phyloP scores from a whole-genome alignment of 225 moss, liverwort and hornwort species.

The Antitrichia curtipendula region DNA sequence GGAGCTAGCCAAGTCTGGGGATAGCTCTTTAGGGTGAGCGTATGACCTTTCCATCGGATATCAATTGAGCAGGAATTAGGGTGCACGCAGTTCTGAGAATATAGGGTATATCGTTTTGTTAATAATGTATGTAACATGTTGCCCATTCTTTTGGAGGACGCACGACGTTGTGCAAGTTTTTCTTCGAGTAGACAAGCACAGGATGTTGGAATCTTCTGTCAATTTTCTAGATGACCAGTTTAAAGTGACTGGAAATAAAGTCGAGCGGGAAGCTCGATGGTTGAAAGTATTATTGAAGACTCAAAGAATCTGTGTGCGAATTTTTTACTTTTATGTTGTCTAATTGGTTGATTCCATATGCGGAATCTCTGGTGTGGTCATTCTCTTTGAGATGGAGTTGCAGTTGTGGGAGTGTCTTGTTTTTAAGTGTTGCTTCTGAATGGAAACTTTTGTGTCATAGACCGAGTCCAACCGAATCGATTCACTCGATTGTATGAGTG shows the following conservation, averaged over 20 bases:
- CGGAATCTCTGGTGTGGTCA: neutral
- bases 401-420: neutral
- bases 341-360: neutral
- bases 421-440: neutral
- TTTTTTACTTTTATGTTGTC: neutral
- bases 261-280: slow-evolving; percentile 11
- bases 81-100: neutral
- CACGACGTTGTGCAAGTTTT: slow-evolving; percentile 18
- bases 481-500: neutral
- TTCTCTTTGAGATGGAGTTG: neutral
- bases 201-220: slow-evolving; percentile 25
- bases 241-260: slow-evolving; percentile 23
- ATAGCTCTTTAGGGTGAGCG: neutral
- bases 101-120: neutral
- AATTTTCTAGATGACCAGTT: slow-evolving; percentile 7
- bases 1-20: neutral
- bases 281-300: neutral
- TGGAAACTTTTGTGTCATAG: neutral
- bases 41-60: neutral
- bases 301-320: neutral
- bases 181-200: slow-evolving; percentile 4
- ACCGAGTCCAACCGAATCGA: neutral
- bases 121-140: slow-evolving; percentile 33
- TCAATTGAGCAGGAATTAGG: neutral
- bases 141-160: slow-evolving; percentile 33